Evolutionary conservation across 2,329 filamentous ascomycete genomes (phyloP).

Genomic region (Arthrocladium fulminans): DNA sequence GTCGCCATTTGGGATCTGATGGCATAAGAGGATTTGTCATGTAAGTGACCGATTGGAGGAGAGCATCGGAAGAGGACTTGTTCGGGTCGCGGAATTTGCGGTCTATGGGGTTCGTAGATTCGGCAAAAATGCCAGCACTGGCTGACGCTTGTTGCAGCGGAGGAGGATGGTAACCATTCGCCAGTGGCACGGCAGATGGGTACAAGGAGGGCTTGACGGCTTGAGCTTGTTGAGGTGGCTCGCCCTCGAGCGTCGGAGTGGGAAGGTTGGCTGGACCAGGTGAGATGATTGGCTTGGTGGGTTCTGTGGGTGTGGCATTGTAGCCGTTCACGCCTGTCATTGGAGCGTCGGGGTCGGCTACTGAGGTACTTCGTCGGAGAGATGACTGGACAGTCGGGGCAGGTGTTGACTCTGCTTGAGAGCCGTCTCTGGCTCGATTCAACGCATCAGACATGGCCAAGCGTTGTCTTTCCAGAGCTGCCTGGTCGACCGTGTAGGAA

Average conservation of each 20-base stretch:
- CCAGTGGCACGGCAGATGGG: slow-evolving; percentile 4
- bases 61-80: slow-evolving; percentile 52
- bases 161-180: slow-evolving; percentile 17
- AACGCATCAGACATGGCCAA: slow-evolving; percentile 38
- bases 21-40: slow-evolving; percentile 60
- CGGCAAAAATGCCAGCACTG: slow-evolving; percentile 13
- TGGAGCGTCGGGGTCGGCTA: slow-evolving; percentile 15
- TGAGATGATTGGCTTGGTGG: slow-evolving; percentile 10
- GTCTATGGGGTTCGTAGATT: slow-evolving; percentile 33
- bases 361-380: slow-evolving; percentile 18
- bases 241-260: slow-evolving; percentile 16
- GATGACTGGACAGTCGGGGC: slow-evolving; percentile 15
- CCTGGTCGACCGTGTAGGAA: slow-evolving; percentile 41
- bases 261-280: slow-evolving; percentile 13
- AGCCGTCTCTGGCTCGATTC: slow-evolving; percentile 15
- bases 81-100: slow-evolving; percentile 35
- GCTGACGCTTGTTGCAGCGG: slow-evolving; percentile 19
- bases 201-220: slow-evolving; percentile 1
- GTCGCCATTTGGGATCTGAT: slow-evolving; percentile 51
- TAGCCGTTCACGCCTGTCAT: slow-evolving; percentile 16
- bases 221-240: slow-evolving; percentile 27
- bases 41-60: slow-evolving; percentile 59
- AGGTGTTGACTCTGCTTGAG: slow-evolving; percentile 15
- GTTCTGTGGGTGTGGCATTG: slow-evolving; percentile 6
- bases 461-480: slow-evolving; percentile 46